These are phyloP conservation scores for Vitis rotundifolia DNA, from an alignment of 164 flowering plant species.

Conservation along the genomic window DNA sequence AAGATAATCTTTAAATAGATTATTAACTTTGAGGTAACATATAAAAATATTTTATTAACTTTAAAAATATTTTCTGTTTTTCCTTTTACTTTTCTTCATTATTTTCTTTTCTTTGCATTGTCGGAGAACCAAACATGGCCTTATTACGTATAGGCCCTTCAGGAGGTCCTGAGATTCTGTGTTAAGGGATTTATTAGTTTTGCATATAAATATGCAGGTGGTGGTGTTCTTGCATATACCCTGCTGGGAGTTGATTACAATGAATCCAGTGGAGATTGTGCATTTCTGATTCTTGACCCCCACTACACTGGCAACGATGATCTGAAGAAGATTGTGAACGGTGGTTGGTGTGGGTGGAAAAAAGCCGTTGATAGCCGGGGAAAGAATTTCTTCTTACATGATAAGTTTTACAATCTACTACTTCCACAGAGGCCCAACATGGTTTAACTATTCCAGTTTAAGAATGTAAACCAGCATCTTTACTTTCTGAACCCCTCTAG, in stretches of 20 bases:
- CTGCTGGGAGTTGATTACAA: slow-evolving; percentile 91
- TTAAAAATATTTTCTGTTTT: no score
- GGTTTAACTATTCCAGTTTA: slow-evolving; percentile 42
- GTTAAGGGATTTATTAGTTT: background rate
- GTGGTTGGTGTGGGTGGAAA: slow-evolving; percentile 99
- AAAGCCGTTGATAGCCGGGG: slow-evolving; percentile 92
- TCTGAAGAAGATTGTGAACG: slow-evolving; percentile 74
- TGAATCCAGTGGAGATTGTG: slow-evolving; percentile 88
- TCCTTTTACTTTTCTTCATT: no score
- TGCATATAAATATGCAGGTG: slow-evolving; percentile 54
- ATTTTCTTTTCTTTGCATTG: no score
- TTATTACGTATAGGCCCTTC: background rate
- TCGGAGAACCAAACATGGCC: no score
- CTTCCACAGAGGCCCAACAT: slow-evolving; percentile 89
- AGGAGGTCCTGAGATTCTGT: background rate
- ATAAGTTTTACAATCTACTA: slow-evolving; percentile 89
- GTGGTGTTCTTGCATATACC: slow-evolving; percentile 96
- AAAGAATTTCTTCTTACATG: slow-evolving; percentile 79
- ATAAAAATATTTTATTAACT: no score
- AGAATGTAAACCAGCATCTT: no score
- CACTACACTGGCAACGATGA: slow-evolving; percentile 90
- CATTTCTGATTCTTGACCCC: slow-evolving; percentile 91
- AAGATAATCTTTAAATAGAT: no score
- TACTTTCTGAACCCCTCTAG: no score
- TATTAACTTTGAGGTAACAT: no score